Evolutionary conservation across 176 grass and related monocot species (phyloP).

Genomic region (Bromus sterilis): DNA sequence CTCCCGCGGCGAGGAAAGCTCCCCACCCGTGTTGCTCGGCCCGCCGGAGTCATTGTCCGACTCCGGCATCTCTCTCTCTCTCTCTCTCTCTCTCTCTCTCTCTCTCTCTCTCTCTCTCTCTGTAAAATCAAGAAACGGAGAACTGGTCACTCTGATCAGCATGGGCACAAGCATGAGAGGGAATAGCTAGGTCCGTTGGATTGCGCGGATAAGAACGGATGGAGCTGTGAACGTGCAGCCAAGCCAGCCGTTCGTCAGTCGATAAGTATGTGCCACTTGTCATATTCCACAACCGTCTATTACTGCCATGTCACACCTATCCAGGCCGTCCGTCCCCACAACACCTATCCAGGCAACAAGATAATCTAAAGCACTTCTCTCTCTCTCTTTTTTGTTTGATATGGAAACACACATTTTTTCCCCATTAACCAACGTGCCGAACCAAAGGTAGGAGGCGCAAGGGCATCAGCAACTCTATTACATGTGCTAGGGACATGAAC

Average conservation of each 20-base stretch:
- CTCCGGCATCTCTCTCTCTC: slow-evolving; percentile 47
- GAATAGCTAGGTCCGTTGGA: slow-evolving; percentile 44
- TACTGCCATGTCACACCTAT: slow-evolving; percentile 21
- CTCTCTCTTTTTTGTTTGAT: too few relatives aligned
- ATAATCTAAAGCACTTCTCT: too few relatives aligned
- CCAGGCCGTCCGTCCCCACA: neutral
- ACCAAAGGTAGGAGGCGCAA: too few relatives aligned
- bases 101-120: neutral
- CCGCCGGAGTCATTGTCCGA: slow-evolving; percentile 91
- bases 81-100: slow-evolving; percentile 19
- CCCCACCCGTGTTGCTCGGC: slow-evolving; percentile 41
- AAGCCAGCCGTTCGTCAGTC: slow-evolving; percentile 25
- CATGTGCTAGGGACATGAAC: too few relatives aligned
- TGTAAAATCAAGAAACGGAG: slow-evolving; percentile 18
- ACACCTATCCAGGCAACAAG: too few relatives aligned
- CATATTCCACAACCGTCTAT: neutral
- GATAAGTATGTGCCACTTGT: slow-evolving; percentile 48
- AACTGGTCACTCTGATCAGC: neutral
- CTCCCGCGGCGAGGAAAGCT: slow-evolving; percentile 55
- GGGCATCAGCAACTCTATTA: too few relatives aligned
- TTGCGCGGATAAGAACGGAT: slow-evolving; percentile 57
- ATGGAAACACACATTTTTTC: too few relatives aligned
- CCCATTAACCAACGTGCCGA: too few relatives aligned
- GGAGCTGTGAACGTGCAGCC: slow-evolving; percentile 27
- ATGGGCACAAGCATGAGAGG: neutral